A percentile compares a stretch with the other conserved stretches of the same genome.
phyloP scores from a whole-genome alignment of 352 stramenopile genomes.

The Phytophthora syringae region DNA sequence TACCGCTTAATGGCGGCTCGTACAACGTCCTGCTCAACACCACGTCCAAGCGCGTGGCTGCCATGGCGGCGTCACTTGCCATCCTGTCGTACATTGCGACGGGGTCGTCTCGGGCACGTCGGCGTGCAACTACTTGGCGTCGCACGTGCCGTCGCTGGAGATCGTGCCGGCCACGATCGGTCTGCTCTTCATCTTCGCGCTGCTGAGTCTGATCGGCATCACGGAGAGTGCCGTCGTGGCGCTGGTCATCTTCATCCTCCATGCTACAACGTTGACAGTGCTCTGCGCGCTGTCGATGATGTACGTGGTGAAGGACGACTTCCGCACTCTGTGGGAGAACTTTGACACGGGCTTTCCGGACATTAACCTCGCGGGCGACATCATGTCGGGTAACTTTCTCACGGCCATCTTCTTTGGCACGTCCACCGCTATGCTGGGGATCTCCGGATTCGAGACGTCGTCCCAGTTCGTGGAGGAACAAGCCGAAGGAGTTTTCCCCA shows the following conservation, averaged over 20 bases:
- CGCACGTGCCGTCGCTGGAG: constrained; percentile 72
- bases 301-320: constrained; percentile 85
- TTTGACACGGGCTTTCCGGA: constrained; percentile 86
- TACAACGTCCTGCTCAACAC: constrained; percentile 97
- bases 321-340: constrained; percentile 83
- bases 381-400: constrained; percentile 79
- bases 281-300: constrained; percentile 82
- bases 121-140: constrained; percentile 87
- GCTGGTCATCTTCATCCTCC: constrained; percentile 91
- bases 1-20: constrained; percentile 95
- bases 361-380: constrained; percentile 87
- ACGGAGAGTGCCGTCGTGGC: constrained; percentile 92
- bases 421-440: constrained; percentile 94
- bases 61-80: constrained; percentile 92
- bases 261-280: constrained; percentile 85
- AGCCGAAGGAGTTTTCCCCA: constrained; percentile 93
- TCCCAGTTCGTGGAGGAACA: constrained; percentile 96
- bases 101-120: constrained; percentile 90
- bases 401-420: constrained; percentile 93
- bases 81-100: constrained; percentile 98
- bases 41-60: constrained; percentile 93
- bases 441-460: constrained; percentile 95
- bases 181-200: constrained; percentile 92
- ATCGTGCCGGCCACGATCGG: constrained; percentile 82
- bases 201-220: constrained; percentile 93